phyloP scores from a whole-genome alignment of 176 grass and related monocot genomes.

The Oryza nivara region DNA sequence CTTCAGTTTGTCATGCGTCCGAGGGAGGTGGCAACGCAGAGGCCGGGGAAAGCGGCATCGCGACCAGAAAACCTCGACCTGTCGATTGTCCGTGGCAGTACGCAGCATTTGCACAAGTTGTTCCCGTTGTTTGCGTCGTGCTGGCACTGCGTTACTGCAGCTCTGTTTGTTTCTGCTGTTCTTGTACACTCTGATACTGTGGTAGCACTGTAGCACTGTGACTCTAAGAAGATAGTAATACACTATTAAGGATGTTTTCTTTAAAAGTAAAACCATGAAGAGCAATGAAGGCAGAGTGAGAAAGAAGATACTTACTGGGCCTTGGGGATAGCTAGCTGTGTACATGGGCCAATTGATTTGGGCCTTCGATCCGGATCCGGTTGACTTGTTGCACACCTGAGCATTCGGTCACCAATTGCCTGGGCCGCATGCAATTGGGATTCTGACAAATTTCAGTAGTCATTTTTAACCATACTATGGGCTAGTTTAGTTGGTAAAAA shows the following conservation, averaged over 20 bases:
- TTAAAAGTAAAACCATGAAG: no score
- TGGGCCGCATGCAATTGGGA: no score
- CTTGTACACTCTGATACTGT: not conserved
- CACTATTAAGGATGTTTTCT: not conserved
- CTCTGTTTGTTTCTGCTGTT: not conserved
- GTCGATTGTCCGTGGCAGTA: not conserved
- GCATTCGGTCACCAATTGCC: no score
- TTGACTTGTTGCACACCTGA: no score
- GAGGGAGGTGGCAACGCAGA: not conserved
- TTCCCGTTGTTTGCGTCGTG: not conserved
- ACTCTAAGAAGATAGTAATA: not conserved
- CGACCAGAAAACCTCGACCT: not conserved
- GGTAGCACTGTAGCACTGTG: not conserved
- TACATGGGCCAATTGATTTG: no score
- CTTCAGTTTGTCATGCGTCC: not conserved
- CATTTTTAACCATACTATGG: no score
- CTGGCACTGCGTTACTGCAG: not conserved
- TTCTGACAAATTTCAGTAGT: no score
- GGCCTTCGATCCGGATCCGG: no score
- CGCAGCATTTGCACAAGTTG: conserved; percentile 8
- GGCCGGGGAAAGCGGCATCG: not conserved
- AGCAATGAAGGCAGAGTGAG: no score
- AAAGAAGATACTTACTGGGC: no score
- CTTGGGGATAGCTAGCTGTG: no score
- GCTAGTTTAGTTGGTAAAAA: no score